Conservation (phyloP, 257 asterid genomes). For the Solanum okadae region DNA sequence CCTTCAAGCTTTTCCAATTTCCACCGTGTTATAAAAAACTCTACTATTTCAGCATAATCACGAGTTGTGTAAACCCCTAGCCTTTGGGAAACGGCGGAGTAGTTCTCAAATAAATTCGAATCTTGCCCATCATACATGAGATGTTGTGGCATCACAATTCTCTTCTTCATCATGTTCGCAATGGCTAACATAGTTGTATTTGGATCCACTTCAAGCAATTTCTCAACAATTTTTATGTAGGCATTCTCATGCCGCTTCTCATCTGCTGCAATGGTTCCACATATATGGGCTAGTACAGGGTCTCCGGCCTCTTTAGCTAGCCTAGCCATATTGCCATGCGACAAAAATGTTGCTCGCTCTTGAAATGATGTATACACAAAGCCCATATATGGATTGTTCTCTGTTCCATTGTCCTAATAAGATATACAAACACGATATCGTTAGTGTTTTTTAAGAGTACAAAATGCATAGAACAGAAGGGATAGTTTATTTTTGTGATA, state of each 20-base stretch:
- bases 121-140: slow-evolving; percentile 24
- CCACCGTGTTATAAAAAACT: slow-evolving; percentile 24
- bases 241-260: slow-evolving; percentile 32
- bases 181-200: slow-evolving; percentile 18
- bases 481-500: no score
- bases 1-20: slow-evolving; percentile 18
- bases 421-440: background rate
- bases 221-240: slow-evolving; percentile 5
- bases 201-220: slow-evolving; percentile 23
- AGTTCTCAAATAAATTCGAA: slow-evolving; percentile 14
- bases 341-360: slow-evolving; percentile 24
- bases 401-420: slow-evolving; percentile 9
- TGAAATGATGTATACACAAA: slow-evolving; percentile 32
- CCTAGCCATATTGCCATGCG: slow-evolving; percentile 23
- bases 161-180: slow-evolving; percentile 31
- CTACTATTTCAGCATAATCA: slow-evolving; percentile 26
- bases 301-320: slow-evolving; percentile 23
- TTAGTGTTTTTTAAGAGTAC: no score
- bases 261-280: slow-evolving; percentile 28
- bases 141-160: slow-evolving; percentile 24
- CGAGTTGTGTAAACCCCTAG: slow-evolving; percentile 9
- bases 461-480: no score
- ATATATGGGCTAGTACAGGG: slow-evolving; percentile 16
- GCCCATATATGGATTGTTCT: slow-evolving; percentile 26
- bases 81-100: slow-evolving; percentile 5